A percentile compares a stretch with the other conserved stretches of the same genome.
Evolutionary conservation across 495 filamentous ascomycete species (phyloP).

Genomic region (Talaromyces thailandensis): DNA sequence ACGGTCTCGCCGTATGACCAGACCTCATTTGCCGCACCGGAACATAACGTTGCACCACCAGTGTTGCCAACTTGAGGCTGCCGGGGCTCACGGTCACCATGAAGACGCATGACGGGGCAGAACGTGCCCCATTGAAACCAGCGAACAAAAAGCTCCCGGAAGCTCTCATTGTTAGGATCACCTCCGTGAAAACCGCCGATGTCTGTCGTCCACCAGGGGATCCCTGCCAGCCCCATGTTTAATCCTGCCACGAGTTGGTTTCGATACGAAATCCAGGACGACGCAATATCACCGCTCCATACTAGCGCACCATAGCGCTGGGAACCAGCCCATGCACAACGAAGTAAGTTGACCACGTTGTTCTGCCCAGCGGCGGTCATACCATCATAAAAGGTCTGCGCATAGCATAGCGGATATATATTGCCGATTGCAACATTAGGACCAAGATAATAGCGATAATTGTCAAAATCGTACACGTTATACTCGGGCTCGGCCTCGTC

Average conservation of each 20-base stretch:
- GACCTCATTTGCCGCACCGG: constrained; percentile 13
- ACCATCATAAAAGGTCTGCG: constrained; percentile 16
- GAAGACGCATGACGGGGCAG: constrained; percentile 23
- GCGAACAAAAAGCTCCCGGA: constrained; percentile 20
- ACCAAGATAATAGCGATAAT: constrained; percentile 28
- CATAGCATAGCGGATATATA: constrained; percentile 10
- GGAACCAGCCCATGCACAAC: constrained; percentile 22
- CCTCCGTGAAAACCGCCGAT: constrained; percentile 20
- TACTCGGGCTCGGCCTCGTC: constrained; percentile 25
- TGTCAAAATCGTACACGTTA: constrained; percentile 46
- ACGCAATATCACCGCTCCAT: constrained; percentile 20
- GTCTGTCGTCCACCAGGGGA: constrained; percentile 25
- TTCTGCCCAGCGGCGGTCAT: constrained; percentile 21
- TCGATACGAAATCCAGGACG: constrained; percentile 20
- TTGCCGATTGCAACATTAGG: constrained; percentile 19
- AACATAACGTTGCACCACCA: background rate
- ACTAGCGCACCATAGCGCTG: constrained; percentile 24
- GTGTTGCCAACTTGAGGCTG: constrained; percentile 18
- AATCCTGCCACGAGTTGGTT: constrained; percentile 19
- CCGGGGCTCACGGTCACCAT: constrained; percentile 16
- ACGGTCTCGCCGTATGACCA: constrained; percentile 23
- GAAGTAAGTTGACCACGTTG: constrained; percentile 21
- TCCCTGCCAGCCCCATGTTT: constrained; percentile 19
- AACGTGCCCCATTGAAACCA: constrained; percentile 23
- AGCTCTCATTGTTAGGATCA: constrained; percentile 18